Percentiles rank a stretch among this genome's conserved stretches.
These are phyloP conservation scores for Ichthyophthirius multifiliis DNA, from an alignment of 169 alveolate species.

Conservation along the genomic window DNA sequence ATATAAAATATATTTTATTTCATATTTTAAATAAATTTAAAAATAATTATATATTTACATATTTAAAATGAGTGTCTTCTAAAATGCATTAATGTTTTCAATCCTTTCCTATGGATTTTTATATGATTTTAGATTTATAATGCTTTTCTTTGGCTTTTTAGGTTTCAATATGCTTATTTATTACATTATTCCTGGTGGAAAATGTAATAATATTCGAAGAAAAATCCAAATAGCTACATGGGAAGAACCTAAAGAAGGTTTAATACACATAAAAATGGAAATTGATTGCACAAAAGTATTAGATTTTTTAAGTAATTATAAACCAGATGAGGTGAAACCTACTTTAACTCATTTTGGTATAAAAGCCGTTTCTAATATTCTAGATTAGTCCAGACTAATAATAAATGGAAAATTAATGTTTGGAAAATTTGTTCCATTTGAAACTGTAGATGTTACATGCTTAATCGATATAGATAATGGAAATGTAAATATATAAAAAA, in stretches of 20 bases:
- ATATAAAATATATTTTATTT: too few species aligned
- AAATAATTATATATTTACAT: too few species aligned
- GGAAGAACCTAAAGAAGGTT: conserved; percentile 29
- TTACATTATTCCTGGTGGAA: neutral
- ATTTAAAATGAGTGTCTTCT: neutral
- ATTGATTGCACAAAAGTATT: conserved; percentile 14
- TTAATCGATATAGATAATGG: conserved; percentile 30
- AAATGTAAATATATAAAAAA: neutral
- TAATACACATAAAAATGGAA: conserved; percentile 8
- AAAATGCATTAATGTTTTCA: conserved; percentile 20
- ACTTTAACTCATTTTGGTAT: conserved; percentile 31
- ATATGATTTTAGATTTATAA: neutral
- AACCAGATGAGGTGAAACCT: neutral
- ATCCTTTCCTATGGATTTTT: neutral
- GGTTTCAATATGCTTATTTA: neutral
- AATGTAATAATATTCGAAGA: conserved; percentile 10
- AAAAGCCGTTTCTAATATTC: conserved; percentile 19
- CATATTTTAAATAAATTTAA: too few species aligned
- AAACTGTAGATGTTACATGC: conserved; percentile 21
- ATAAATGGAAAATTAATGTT: conserved; percentile 27
- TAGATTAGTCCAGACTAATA: conserved; percentile 1
- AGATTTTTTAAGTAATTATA: neutral
- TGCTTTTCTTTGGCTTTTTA: neutral
- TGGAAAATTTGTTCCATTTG: conserved; percentile 29
- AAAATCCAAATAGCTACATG: conserved; percentile 16